Evolutionary conservation across 2,329 filamentous ascomycete genomes (phyloP), one percentile per base, ranked within the genome.

Genomic region (Xylogone sp.): DNA sequence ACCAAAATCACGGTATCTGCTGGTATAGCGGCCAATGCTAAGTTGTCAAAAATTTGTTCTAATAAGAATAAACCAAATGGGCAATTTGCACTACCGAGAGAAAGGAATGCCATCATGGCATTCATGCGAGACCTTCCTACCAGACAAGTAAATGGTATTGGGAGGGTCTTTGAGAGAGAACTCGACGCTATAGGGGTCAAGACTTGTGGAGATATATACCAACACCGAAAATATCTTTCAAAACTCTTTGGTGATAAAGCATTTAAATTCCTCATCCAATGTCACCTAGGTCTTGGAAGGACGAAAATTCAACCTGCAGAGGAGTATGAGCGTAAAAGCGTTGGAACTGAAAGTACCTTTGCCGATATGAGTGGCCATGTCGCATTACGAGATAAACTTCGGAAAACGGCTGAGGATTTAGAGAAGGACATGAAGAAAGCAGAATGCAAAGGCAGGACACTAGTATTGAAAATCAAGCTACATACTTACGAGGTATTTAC

Each of bases 1-100:
- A 87, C 90, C 0, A 83, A 86, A 39, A 86, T 99, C 51, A 97
- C 92, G 0, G 86, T 99, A 3, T 97, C 92, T 16, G 94, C 93
- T 1, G 94, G 94, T 1, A 96, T 99, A 54, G 93, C 91, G 1
- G 88, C 90, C 1, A 99, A 99, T 67, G 86, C 92, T 0, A 93
- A 91, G 65, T 76, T 99, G 13, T 93, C 94, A 24, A 99, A 99
- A 70, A 96, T 99, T 27, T 90, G 88, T 61, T 96, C 90, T 18
- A 97, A 99, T 65, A 83, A 87, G 68, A 97, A 97, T 69, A 99
- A 99, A 65, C 94, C 94, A 0, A 96, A 99, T 61, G 94, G 94
- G 0, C 94, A 97, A 65, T 97, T 87, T 60, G 71, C 81, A 9
- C 74, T 97, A 1, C 78, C 86, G 0, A 88, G 79, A 48, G 86